Conservation (phyloP, 352 stramenopile species). For the Hyphochytrium catenoides region DNA sequence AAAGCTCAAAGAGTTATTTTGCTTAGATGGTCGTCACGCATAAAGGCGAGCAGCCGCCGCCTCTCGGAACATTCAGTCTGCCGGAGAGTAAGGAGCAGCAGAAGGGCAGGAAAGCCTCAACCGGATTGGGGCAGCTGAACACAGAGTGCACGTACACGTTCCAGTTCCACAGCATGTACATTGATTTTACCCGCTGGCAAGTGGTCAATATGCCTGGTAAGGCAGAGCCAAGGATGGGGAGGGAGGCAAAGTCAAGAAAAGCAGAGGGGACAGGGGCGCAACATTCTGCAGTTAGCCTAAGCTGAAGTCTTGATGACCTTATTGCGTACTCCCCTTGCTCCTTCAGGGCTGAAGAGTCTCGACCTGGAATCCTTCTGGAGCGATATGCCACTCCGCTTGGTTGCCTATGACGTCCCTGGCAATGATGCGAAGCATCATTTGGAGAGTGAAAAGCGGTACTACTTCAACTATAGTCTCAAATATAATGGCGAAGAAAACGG, state of each 20-base stretch:
- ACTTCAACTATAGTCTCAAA: too few relatives aligned
- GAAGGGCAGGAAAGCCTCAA: conserved; percentile 18
- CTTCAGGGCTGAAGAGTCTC: conserved; percentile 51
- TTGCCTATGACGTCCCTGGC: conserved; percentile 47
- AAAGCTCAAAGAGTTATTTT: too few relatives aligned
- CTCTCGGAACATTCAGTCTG: conserved; percentile 26
- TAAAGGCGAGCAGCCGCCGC: conserved; percentile 20
- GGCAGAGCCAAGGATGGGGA: too few relatives aligned
- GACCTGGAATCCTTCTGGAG: conserved; percentile 47
- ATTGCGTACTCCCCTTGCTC: too few relatives aligned
- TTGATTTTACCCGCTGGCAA: conserved; percentile 44
- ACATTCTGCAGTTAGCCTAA: too few relatives aligned
- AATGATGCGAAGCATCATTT: too few relatives aligned
- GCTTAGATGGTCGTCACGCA: conserved; percentile 38
- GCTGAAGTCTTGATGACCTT: too few relatives aligned
- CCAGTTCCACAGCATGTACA: conserved; percentile 67
- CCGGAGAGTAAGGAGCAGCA: conserved; percentile 23
- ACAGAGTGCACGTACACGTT: conserved; percentile 55
- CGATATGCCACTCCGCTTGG: conserved; percentile 29
- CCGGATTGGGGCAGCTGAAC: conserved; percentile 21
- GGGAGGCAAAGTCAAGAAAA: too few relatives aligned
- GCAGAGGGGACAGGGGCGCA: too few relatives aligned
- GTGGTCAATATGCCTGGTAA: conserved; percentile 40
- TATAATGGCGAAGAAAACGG: too few relatives aligned
- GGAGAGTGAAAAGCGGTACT: too few relatives aligned